These are phyloP conservation scores for Brasenia schreberi DNA, from an alignment of 164 flowering plant species.

Conservation along the genomic window DNA sequence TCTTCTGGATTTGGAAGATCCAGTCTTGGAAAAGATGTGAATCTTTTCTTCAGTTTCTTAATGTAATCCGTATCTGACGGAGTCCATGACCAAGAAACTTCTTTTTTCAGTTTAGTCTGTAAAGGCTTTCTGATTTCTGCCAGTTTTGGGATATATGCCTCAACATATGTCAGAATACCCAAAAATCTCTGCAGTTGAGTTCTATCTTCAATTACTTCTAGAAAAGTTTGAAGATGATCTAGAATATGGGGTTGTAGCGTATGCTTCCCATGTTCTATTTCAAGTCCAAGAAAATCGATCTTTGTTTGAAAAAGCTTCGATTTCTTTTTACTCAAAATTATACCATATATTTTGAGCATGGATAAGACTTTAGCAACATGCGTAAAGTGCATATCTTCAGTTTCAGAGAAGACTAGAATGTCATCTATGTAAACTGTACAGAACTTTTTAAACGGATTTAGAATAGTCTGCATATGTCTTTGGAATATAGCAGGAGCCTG, in stretches of 20 bases:
- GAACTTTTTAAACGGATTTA: background rate
- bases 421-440: constrained; percentile 5
- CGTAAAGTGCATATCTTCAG: background rate
- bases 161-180: too few relatives aligned
- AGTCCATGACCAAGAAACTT: constrained; percentile 1
- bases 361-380: background rate
- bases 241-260: too few relatives aligned
- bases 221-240: too few relatives aligned
- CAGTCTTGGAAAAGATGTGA: background rate
- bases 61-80: background rate
- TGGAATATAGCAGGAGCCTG: constrained; percentile 8
- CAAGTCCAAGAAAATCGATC: constrained; percentile 7
- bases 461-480: constrained; percentile 5
- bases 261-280: background rate
- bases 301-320: constrained; percentile 3
- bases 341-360: background rate
- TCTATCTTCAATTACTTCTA: background rate
- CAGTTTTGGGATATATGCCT: too few relatives aligned
- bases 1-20: constrained; percentile 1
- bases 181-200: too few relatives aligned
- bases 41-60: background rate
- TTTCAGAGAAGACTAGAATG: constrained; percentile 3
- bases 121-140: constrained; percentile 2
- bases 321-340: constrained; percentile 1
- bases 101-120: constrained; percentile 5